Percentiles rank a stretch among this genome's conserved stretches.
phyloP scores from a whole-genome alignment of 2,329 filamentous ascomycete species.

The Penicillium oxalicum region DNA sequence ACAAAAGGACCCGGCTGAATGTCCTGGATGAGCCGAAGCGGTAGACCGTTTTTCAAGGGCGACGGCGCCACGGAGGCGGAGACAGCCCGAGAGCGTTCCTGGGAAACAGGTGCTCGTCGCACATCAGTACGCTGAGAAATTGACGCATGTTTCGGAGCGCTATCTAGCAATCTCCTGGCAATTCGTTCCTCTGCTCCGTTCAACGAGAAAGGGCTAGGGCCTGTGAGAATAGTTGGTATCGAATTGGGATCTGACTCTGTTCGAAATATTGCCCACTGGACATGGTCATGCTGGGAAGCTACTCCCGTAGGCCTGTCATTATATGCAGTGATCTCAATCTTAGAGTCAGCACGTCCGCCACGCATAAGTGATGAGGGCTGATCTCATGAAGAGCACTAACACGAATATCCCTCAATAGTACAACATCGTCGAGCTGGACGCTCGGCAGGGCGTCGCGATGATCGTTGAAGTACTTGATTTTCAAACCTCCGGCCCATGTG shows the following conservation, averaged over 20 bases:
- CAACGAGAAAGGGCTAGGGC: conserved; percentile 24
- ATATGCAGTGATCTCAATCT: conserved; percentile 16
- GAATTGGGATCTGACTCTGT: conserved; percentile 18
- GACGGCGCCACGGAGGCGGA: conserved; percentile 7
- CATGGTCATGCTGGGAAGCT: conserved; percentile 20
- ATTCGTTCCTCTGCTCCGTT: conserved; percentile 25
- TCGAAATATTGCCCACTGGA: conserved; percentile 34
- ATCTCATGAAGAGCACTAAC: conserved; percentile 33
- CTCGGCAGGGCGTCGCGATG: conserved; percentile 40
- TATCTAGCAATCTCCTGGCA: conserved; percentile 26
- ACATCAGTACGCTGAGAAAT: neutral
- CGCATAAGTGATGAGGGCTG: conserved; percentile 14
- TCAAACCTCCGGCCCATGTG: conserved; percentile 36
- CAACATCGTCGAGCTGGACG: conserved; percentile 54
- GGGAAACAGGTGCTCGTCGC: conserved; percentile 3
- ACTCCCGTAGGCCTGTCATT: conserved; percentile 21
- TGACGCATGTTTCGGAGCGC: neutral
- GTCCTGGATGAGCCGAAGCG: conserved; percentile 60
- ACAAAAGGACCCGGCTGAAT: conserved; percentile 53
- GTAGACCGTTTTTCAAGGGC: conserved; percentile 8
- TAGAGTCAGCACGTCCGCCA: conserved; percentile 6
- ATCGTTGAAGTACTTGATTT: conserved; percentile 57
- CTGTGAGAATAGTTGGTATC: conserved; percentile 19
- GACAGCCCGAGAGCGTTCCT: conserved; percentile 4
- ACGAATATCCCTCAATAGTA: conserved; percentile 56